phyloP scores from a whole-genome alignment of 441 rosid species.

The Francoa sonchifolia region DNA sequence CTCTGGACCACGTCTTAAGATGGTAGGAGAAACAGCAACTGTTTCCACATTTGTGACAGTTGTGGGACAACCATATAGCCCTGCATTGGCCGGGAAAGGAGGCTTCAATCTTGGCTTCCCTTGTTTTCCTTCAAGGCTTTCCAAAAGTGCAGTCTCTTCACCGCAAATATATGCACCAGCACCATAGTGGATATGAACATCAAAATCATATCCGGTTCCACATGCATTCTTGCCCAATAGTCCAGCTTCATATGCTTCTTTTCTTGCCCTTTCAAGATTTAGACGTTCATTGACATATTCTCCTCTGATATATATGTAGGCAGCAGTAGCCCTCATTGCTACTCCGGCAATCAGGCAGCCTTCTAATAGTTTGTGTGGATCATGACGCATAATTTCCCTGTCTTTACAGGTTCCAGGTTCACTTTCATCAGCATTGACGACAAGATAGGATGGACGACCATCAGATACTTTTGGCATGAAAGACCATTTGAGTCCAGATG shows the following conservation, averaged over 20 bases:
- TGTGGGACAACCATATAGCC: conserved; percentile 91
- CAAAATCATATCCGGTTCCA: conserved; percentile 96
- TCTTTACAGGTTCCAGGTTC: conserved; percentile 99
- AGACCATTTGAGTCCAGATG: conserved; percentile 97
- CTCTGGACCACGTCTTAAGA: conserved; percentile 90
- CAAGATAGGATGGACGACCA: conserved; percentile 96
- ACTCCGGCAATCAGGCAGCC: conserved; percentile 99
- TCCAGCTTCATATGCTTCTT: conserved; percentile 92
- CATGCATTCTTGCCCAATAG: conserved; percentile 92
- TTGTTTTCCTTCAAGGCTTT: conserved; percentile 98
- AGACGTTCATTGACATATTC: conserved; percentile 86
- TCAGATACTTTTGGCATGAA: conserved; percentile 98
- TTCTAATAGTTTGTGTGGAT: conserved; percentile 92
- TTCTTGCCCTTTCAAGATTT: conserved; percentile 74
- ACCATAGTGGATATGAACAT: conserved; percentile 92
- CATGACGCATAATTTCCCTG: conserved; percentile 96
- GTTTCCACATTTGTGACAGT: conserved; percentile 98
- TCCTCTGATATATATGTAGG: conserved; percentile 94
- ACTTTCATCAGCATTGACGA: conserved; percentile 98
- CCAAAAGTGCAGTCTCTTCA: conserved; percentile 96
- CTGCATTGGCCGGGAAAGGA: conserved; percentile 98
- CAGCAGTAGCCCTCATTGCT: conserved; percentile 97
- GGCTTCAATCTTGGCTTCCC: conserved; percentile 99
- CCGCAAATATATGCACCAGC: conserved; percentile 99
- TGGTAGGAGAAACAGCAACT: conserved; percentile 93